Evolutionary conservation across 2,329 filamentous ascomycete genomes (phyloP).

Genomic region (Epichloe glyceriae): DNA sequence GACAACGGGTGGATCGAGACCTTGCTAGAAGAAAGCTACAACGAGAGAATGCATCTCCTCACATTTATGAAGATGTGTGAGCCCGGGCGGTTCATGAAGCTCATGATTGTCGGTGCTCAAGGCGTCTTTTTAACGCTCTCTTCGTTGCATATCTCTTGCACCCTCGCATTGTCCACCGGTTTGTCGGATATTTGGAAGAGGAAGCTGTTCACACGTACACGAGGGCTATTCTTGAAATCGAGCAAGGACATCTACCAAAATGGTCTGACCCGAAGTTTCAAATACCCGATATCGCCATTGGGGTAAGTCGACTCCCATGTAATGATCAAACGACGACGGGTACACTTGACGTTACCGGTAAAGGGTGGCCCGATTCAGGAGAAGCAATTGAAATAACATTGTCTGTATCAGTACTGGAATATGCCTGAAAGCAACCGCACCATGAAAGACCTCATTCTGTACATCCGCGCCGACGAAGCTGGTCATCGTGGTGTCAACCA

Average conservation of each 20-base stretch:
- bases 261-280: conserved; percentile 60
- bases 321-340: too few relatives aligned
- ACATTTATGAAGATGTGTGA: conserved; percentile 83
- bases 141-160: conserved; percentile 82
- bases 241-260: conserved; percentile 66
- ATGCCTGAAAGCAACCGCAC: conserved; percentile 75
- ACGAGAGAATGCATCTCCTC: conserved; percentile 85
- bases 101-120: conserved; percentile 84
- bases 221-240: conserved; percentile 74
- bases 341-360: too few relatives aligned
- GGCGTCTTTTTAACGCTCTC: conserved; percentile 93
- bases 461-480: conserved; percentile 81
- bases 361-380: too few relatives aligned
- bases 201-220: conserved; percentile 96
- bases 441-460: conserved; percentile 78
- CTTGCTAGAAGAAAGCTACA: conserved; percentile 78
- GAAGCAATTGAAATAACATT: background rate
- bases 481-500: conserved; percentile 93
- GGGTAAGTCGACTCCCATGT: conserved; percentile 20
- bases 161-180: conserved; percentile 80
- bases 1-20: conserved; percentile 98
- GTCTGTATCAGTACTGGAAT: conserved; percentile 60
- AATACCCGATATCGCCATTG: conserved; percentile 78
- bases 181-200: conserved; percentile 94
- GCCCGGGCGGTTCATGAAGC: conserved; percentile 71